Evolutionary conservation across 2,329 filamentous ascomycete species (phyloP), one percentile per base, ranked within the genome.

Genomic region (Dothidotthia symphoricarpi): DNA sequence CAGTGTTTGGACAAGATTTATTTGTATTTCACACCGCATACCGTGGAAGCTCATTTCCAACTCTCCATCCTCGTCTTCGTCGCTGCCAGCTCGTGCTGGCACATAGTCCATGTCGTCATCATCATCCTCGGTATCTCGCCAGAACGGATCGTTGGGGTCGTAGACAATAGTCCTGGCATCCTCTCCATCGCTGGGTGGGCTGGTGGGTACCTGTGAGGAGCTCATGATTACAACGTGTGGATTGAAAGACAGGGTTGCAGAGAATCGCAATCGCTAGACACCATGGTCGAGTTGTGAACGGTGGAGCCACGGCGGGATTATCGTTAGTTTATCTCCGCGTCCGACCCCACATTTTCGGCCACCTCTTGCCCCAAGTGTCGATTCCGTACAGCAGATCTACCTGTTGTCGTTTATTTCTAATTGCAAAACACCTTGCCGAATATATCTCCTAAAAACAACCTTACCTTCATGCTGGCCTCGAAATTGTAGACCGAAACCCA

Each of bases 31-130:
- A 14, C 15, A 25, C 3, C 3, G 16, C 9, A 10, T 32, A 68
- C 66, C 66, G 29, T 67, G 62, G 31, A 64, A 69, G 24, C 59
- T 59, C 3, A 55, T 40, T 14, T 64, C 59, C 3, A 63, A 59
- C 28, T 67, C 56, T 22, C 19, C 19, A 7, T 59, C 66, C n/a
- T 67, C 64, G 7, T 63, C 62, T 12, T 64, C 55, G 16, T 69
- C 65, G 34, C 54, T 65, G 11, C 62, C 63, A 41, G 70, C 69
- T 39, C 67, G 58, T 30, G 69, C 64, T 17, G 69, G 65, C 52
- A 74, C 65, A 61, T 70, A 74, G 46, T 76, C 73, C 68, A 75
- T 74, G 64, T 77, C 73, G 65, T 73, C 69, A 49, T 66, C 66
- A 39, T 65, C 64, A 28, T 57, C 54, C 26, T 59, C 55, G 27